Evolutionary conservation across 1,284 basidiomycete genomes (phyloP).

Genomic region (Dichomitus squalens): DNA sequence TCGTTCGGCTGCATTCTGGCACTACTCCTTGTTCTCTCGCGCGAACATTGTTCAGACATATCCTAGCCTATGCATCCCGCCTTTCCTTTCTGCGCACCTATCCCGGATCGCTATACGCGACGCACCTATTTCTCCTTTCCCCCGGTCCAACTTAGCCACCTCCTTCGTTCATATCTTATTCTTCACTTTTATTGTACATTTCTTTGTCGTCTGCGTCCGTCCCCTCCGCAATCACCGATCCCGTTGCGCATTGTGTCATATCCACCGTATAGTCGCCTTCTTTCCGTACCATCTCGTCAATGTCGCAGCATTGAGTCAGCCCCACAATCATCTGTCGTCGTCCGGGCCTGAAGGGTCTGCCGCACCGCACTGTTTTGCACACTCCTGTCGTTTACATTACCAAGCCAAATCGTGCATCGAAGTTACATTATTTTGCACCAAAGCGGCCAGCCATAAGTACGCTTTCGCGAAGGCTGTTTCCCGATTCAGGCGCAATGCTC

Average conservation of each 20-base stretch:
- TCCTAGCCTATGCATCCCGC: conserved; percentile 51
- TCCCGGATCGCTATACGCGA: conserved; percentile 45
- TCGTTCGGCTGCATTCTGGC: conserved; percentile 25
- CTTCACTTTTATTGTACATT: conserved; percentile 66
- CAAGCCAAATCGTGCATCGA: conserved; percentile 23
- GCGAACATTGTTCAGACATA: conserved; percentile 38
- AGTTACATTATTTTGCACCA: conserved; percentile 26
- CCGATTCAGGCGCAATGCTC: too few relatives aligned
- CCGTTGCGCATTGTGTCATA: conserved; percentile 37
- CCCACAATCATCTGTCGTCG: conserved; percentile 39
- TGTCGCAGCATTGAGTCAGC: conserved; percentile 50
- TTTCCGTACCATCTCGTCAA: conserved; percentile 39
- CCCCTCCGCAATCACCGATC: conserved; percentile 33
- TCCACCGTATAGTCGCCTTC: conserved; percentile 29
- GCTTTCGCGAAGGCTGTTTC: too few relatives aligned
- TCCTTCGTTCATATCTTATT: conserved; percentile 63
- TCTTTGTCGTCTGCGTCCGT: conserved; percentile 34
- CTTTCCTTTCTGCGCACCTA: conserved; percentile 40
- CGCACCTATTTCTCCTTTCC: conserved; percentile 39
- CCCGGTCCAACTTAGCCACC: conserved; percentile 30
- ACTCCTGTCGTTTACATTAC: conserved; percentile 33
- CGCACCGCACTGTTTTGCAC: conserved; percentile 27
- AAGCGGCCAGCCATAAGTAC: neutral
- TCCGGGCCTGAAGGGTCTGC: conserved; percentile 30
- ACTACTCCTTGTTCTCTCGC: conserved; percentile 8